Percentiles rank a stretch among this genome's conserved stretches.
These are phyloP conservation scores for Jamesozyma lodderae DNA, from an alignment of 805 yeast species.

Conservation along the genomic window DNA sequence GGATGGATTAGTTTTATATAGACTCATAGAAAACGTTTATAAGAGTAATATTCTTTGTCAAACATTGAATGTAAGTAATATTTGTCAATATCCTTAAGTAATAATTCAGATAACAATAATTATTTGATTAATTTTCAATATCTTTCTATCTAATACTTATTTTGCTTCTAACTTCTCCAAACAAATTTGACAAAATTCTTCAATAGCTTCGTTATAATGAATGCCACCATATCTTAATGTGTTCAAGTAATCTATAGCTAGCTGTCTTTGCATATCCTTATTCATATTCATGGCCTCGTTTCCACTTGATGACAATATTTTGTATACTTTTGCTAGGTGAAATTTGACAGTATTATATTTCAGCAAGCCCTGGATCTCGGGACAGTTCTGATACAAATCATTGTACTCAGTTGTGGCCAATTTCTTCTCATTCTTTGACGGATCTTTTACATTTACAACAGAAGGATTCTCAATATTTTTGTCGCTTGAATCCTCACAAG, in stretches of 20 bases:
- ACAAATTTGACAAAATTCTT: constrained; percentile 44
- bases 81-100: constrained; percentile 1
- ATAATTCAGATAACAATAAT: not conserved
- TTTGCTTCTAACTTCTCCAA: constrained; percentile 6
- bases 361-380: constrained; percentile 37
- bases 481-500: not conserved
- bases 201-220: constrained; percentile 53
- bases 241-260: constrained; percentile 49
- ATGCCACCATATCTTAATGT: constrained; percentile 50
- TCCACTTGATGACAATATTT: constrained; percentile 32
- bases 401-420: constrained; percentile 16
- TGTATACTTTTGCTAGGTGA: constrained; percentile 43
- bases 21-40: constrained; percentile 11
- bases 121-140: not conserved
- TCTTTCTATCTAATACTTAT: not conserved
- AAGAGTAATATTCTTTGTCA: constrained; percentile 9
- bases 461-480: not conserved
- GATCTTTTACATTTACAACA: not conserved
- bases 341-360: constrained; percentile 41
- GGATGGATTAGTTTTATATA: constrained; percentile 15
- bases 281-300: constrained; percentile 7
- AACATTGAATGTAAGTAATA: constrained; percentile 7
- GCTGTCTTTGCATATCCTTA: constrained; percentile 34
- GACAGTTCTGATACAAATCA: constrained; percentile 32
- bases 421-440: not conserved